Conservation (phyloP, 2,329 filamentous ascomycete species). For the Lachnum nothofagi region DNA sequence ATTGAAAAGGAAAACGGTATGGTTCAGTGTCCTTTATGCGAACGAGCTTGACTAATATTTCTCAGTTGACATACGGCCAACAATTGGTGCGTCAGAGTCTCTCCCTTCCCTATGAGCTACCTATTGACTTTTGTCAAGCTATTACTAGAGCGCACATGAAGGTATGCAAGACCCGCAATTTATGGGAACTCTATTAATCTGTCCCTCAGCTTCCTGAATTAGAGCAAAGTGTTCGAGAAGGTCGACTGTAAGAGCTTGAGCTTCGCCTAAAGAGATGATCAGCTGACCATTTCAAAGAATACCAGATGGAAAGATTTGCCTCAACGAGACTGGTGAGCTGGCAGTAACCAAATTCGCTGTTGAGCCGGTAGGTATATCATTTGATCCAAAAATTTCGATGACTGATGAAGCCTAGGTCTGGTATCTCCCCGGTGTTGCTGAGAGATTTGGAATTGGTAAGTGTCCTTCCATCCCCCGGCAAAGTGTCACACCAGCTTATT, state of each 20-base stretch:
- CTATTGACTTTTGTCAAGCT: conserved; percentile 25
- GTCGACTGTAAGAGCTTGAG: conserved; percentile 54
- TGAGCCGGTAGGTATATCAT: conserved; percentile 66
- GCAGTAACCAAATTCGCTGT: conserved; percentile 95
- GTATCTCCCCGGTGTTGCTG: conserved; percentile 82
- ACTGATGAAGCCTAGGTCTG: conserved; percentile 64
- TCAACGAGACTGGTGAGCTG: conserved; percentile 81
- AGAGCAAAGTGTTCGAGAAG: conserved; percentile 76
- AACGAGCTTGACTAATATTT: conserved; percentile 17
- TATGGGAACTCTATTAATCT: conserved; percentile 9
- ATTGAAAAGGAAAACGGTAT: conserved; percentile 71
- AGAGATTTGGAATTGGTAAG: conserved; percentile 73
- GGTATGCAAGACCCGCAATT: conserved; percentile 15
- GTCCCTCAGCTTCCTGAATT: conserved; percentile 69
- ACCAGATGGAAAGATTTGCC: conserved; percentile 76
- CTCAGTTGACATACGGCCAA: conserved; percentile 34
- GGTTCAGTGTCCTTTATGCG: no score
- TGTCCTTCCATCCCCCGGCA: conserved; percentile 6
- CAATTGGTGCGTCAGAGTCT: conserved; percentile 33
- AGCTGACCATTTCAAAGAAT: conserved; percentile 22
- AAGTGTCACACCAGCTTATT: conserved; percentile 53
- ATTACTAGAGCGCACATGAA: conserved; percentile 36
- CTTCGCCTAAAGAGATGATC: not conserved
- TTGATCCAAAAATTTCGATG: not conserved
- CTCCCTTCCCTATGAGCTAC: no score